These are phyloP conservation scores for Cutaneotrichosporon sp. DNA, from an alignment of 1,284 basidiomycete genomes.

Conservation along the genomic window DNA sequence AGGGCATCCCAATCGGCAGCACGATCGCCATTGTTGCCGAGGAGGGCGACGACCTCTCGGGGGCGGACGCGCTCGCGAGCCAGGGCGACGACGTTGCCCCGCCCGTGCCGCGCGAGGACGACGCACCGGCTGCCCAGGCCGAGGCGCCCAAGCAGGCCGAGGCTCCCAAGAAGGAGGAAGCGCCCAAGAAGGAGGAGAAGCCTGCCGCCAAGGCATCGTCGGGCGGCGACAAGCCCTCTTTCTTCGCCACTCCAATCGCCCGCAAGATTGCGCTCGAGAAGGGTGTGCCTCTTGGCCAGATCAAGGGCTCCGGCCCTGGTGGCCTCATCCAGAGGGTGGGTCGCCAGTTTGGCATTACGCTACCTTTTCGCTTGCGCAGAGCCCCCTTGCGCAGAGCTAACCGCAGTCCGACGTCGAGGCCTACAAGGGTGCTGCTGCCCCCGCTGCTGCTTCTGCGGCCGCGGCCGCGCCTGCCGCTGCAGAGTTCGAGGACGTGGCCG, in stretches of 20 bases:
- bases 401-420: conserved; percentile 73
- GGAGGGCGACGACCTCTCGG: conserved; percentile 88
- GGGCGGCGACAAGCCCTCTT: conserved; percentile 59
- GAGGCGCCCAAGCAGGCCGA: conserved; percentile 25
- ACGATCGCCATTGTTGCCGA: conserved; percentile 88
- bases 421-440: conserved; percentile 61
- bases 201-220: too few species aligned
- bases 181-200: conserved; percentile 53
- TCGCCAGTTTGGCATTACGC: neutral
- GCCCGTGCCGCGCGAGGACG: conserved; percentile 50
- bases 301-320: conserved; percentile 92
- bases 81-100: conserved; percentile 46
- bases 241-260: conserved; percentile 92
- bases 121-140: conserved; percentile 15
- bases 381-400: neutral
- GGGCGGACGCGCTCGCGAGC: conserved; percentile 72
- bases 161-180: conserved; percentile 50
- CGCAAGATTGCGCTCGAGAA: conserved; percentile 95
- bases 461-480: conserved; percentile 53
- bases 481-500: conserved; percentile 86
- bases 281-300: conserved; percentile 83
- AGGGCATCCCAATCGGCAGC: conserved; percentile 79
- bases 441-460: conserved; percentile 54
- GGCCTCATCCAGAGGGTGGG: conserved; percentile 85
- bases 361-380: neutral